Evolutionary conservation across 148 eudicot species (phyloP).

Genomic region (Polygonum aviculare): DNA sequence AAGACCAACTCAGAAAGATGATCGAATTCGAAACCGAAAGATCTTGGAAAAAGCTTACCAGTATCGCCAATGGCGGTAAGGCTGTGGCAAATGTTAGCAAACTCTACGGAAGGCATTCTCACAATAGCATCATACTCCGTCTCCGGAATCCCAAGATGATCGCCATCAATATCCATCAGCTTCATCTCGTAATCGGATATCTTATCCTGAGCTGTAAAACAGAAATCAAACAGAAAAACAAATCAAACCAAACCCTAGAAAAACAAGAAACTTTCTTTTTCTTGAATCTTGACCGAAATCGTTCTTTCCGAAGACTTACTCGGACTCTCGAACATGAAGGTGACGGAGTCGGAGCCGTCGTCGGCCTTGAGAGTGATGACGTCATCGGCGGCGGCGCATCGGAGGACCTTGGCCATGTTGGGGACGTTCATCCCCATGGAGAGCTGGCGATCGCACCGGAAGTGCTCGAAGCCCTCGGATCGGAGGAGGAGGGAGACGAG

Average conservation of each 20-base stretch:
- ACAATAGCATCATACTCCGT: constrained; percentile 59
- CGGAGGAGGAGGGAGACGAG: constrained; percentile 55
- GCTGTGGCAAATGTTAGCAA: constrained; percentile 43
- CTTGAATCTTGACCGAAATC: background rate
- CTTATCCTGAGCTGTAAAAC: constrained; percentile 48
- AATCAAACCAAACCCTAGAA: constrained; percentile 8
- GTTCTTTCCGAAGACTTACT: constrained; percentile 18
- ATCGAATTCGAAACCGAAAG: background rate
- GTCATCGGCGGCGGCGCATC: constrained; percentile 50
- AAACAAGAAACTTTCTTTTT: background rate
- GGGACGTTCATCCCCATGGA: constrained; percentile 57
- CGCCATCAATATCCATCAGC: constrained; percentile 69
- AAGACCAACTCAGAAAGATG: background rate
- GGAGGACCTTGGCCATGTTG: constrained; percentile 51
- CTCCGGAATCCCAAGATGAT: constrained; percentile 65
- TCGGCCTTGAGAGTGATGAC: constrained; percentile 60
- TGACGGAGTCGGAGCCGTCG: constrained; percentile 48
- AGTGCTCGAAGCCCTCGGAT: constrained; percentile 64
- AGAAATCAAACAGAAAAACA: constrained; percentile 1
- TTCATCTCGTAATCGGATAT: constrained; percentile 70
- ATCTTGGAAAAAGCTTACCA: constrained; percentile 17
- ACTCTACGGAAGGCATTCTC: constrained; percentile 52
- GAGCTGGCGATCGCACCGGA: constrained; percentile 48
- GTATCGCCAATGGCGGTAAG: constrained; percentile 58
- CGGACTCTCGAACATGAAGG: constrained; percentile 74